Evolutionary conservation across 2,329 filamentous ascomycete species (phyloP), one percentile per base, ranked within the genome.

Genomic region (Colletotrichum falcatum): DNA sequence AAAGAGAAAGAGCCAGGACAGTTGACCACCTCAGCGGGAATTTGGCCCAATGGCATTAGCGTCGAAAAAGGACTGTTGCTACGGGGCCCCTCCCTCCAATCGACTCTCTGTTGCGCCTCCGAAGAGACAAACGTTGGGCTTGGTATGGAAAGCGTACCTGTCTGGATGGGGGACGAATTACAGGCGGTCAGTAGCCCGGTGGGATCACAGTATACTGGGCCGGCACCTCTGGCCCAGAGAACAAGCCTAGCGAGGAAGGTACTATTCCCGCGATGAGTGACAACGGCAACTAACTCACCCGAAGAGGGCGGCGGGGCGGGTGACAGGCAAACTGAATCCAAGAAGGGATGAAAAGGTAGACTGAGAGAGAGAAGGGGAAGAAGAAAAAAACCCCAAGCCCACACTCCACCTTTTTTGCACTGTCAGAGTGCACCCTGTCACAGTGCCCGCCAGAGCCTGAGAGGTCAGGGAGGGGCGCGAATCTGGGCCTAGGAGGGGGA

Each of bases 331-430:
- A 61, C 51, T 61, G 20, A 54, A 37, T 33, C 30, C 30, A 7
- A 33, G 30, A 7, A 33, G 7, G 54, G 37, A 48, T 7, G 39
- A 18, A 42, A 20, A 42, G 60, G 23, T n/a, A 61, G 26, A 39
- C 12, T 14, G 11, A 12, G 37, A 23, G 9, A 11, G 28, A 53
- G 11, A 18, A 18, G 12, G 12, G 8, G 23, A 2, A 26, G 6
- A 48, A 11, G n/a, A 16, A 51, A 48, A 35, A 58, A 61, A 54
- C 61, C 1, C 20, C 20, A 39, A 42, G 46, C 49, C 56, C 63
- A 56, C 26, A 70, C 63, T 61, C 56, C 62, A 66, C 66, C 55
- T 53, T 60, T 66, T 69, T 70, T 70, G 64, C 66, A 49, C 49
- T 58, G 56, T 51, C 56, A 70, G 51, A 51, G 59, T 61, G 59